Evolutionary conservation across 2,329 filamentous ascomycete genomes (phyloP), one percentile per base, ranked within the genome.

Genomic region (Fusarium mangiferae): DNA sequence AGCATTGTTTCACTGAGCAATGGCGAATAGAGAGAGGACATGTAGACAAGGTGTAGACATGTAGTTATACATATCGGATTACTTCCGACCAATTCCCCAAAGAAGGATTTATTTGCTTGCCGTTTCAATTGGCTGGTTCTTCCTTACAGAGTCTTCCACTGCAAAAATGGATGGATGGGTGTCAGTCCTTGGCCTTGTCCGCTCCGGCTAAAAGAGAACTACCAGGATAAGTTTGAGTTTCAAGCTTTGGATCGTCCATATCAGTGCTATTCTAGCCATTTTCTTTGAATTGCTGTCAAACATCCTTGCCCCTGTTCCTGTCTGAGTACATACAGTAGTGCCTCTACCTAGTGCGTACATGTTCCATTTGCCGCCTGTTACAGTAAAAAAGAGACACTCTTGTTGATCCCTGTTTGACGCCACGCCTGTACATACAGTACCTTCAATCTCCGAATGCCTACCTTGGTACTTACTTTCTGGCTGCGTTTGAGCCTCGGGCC

Each of bases 401-500:
- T 56, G 45, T 45, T 39, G 28, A 68, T 36, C 70, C 62, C 70
- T 76, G 73, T 52, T 42, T 38, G 24, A 28, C 28, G 35, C 41
- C 36, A 51, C 24, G 51, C 24, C 38, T 65, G 30, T 42, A 33
- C 33, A 33, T 42, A 33, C 33, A 33, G 33, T 33, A 35, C 41
- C 28, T 65, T n/a, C 33, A 58, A 55, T 33, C 41, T 51, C 44
- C 24, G 41, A 36, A 49, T 66, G 35, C 30, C 30, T 24, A 20
- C 26, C 18, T 28, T 18, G 20, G 17, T 20, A 46, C 48, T 52
- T 52, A 35, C 30, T 52, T 15, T 52, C 55, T 42, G 36, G 44
- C 51, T 51, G 52, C 38, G 46, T 72, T 65, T 66, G 64, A 74
- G 52, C 51, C 61, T 64, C 63, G 74, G 58, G 52, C 60, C 42